Conservation (phyloP, 257 asterid species). For the Fraxinus pennsylvanica region DNA sequence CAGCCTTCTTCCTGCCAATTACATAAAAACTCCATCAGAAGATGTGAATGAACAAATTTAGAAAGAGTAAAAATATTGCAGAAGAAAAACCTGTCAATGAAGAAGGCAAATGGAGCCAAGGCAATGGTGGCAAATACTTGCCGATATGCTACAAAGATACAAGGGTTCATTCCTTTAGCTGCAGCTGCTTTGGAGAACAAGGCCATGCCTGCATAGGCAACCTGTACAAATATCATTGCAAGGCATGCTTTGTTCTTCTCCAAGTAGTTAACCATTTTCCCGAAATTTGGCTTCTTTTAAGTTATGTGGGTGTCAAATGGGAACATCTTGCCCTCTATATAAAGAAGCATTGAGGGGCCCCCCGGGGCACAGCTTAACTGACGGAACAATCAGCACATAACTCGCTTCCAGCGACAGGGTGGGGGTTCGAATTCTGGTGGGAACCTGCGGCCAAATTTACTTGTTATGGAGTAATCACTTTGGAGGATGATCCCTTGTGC, state of each 20-base stretch:
- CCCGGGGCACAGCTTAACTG: too few species aligned
- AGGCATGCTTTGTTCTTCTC: conserved; percentile 36
- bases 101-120: conserved; percentile 55
- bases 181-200: conserved; percentile 58
- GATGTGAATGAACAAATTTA: background rate
- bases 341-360: conserved; percentile 1
- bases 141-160: conserved; percentile 55
- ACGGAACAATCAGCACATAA: too few species aligned
- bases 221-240: conserved; percentile 47
- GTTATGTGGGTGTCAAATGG: conserved; percentile 13
- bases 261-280: conserved; percentile 24
- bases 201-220: conserved; percentile 59
- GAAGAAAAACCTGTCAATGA: conserved; percentile 47
- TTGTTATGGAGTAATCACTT: too few species aligned
- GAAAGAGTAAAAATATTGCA: background rate
- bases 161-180: conserved; percentile 55
- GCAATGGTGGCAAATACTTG: conserved; percentile 52
- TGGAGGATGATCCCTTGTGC: too few species aligned
- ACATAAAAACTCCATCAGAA: background rate
- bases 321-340: conserved; percentile 14
- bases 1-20: conserved; percentile 42
- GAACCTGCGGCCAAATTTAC: too few species aligned
- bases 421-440: too few species aligned
- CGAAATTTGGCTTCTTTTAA: background rate
- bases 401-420: too few species aligned